These are phyloP conservation scores for Fusarium sp. DNA, from an alignment of 2,329 filamentous ascomycete genomes.

Conservation along the genomic window DNA sequence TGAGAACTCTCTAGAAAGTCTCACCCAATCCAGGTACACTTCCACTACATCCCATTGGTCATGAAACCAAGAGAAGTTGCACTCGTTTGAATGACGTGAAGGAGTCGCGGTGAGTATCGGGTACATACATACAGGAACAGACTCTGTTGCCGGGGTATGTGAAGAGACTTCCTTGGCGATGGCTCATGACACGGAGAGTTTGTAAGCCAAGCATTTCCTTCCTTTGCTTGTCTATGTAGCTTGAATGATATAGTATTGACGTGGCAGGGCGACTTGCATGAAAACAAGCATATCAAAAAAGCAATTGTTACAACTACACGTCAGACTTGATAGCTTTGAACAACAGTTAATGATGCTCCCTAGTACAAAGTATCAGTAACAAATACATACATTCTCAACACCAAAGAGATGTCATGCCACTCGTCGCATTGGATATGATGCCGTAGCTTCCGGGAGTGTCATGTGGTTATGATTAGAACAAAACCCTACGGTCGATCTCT, in stretches of 20 bases:
- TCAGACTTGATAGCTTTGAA: not conserved
- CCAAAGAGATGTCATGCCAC: conserved; percentile 25
- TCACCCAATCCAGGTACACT: conserved; percentile 4
- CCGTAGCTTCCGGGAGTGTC: conserved; percentile 30
- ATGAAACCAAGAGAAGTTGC: conserved; percentile 2
- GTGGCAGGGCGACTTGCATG: conserved; percentile 1
- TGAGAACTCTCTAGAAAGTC: conserved; percentile 6
- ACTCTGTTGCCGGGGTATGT: conserved; percentile 7
- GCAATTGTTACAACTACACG: not conserved
- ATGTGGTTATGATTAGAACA: conserved; percentile 18
- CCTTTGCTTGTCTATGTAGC: no score
- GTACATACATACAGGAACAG: conserved; percentile 15
- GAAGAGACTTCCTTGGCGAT: conserved; percentile 14
- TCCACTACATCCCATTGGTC: conserved; percentile 25
- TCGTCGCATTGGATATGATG: conserved; percentile 5
- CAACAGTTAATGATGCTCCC: not conserved
- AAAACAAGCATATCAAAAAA: not conserved
- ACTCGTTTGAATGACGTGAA: conserved; percentile 25
- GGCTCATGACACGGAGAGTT: conserved; percentile 15
- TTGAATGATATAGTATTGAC: not conserved
- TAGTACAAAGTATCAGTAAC: conserved; percentile 3
- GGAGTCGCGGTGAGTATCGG: conserved; percentile 17
- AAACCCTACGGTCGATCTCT: conserved; percentile 32
- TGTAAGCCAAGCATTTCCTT: conserved; percentile 17
- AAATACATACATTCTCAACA: not conserved